Evolutionary conservation across 2,329 filamentous ascomycete species (phyloP).

Genomic region (Colletotrichum sp.): DNA sequence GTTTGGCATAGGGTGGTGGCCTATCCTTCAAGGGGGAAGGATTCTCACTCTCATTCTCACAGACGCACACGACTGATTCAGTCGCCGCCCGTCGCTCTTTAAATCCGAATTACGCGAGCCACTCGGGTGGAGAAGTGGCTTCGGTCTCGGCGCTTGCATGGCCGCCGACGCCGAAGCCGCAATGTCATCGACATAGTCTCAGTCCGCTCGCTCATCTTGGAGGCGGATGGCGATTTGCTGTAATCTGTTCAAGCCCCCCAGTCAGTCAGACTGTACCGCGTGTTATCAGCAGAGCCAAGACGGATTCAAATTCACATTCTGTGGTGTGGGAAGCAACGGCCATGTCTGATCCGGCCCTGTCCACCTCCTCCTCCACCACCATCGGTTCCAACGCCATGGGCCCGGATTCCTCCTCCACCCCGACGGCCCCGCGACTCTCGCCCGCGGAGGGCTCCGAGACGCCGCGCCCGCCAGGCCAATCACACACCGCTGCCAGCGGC

Average conservation of each 20-base stretch:
- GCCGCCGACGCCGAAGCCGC: constrained; percentile 1
- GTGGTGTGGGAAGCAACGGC: background rate
- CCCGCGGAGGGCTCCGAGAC: background rate
- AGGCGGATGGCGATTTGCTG: background rate
- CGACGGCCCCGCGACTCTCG: background rate
- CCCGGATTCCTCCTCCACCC: background rate
- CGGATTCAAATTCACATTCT: background rate
- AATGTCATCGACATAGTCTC: background rate
- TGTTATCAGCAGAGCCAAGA: background rate
- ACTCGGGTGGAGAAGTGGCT: background rate
- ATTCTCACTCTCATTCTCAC: background rate
- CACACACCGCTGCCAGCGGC: background rate
- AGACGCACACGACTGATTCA: background rate
- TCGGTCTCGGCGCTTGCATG: background rate
- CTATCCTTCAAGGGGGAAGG: background rate
- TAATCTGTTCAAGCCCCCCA: background rate
- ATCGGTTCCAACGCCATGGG: background rate
- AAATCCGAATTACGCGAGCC: background rate
- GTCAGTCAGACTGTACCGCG: background rate
- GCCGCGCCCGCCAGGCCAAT: background rate
- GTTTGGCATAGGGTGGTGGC: background rate
- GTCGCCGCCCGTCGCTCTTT: background rate
- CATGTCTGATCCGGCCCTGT: background rate
- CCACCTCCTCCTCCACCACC: background rate
- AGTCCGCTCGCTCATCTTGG: background rate